Percentiles rank a stretch among this genome's conserved stretches.
Evolutionary conservation across 2,329 filamentous ascomycete species (phyloP).

Genomic region (Aspergillus sp.): DNA sequence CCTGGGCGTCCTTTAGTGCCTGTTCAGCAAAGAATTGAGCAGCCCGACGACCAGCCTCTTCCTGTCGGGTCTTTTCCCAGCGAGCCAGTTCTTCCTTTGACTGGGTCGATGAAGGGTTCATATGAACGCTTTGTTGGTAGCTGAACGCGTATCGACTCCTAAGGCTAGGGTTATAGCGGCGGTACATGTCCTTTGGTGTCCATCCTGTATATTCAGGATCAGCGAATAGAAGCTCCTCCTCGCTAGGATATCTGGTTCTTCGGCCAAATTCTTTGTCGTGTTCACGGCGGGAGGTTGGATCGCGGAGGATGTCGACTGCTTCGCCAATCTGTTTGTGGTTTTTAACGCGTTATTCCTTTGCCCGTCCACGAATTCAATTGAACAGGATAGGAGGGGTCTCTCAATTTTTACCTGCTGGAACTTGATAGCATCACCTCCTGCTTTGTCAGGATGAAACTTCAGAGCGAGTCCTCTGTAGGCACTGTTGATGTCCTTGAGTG

Average conservation of each 20-base stretch:
- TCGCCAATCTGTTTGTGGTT: slow-evolving; percentile 31
- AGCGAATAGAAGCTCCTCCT: background rate
- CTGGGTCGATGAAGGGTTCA: slow-evolving; percentile 25
- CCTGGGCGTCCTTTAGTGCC: background rate
- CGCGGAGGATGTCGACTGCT: slow-evolving; percentile 35
- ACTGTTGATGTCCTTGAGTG: slow-evolving; percentile 31
- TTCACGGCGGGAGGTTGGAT: slow-evolving; percentile 21
- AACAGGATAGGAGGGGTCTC: background rate
- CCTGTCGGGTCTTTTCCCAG: slow-evolving; percentile 2
- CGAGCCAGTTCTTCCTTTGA: slow-evolving; percentile 22
- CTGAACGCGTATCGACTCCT: slow-evolving; percentile 29
- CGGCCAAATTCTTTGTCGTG: slow-evolving; percentile 23
- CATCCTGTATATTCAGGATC: slow-evolving; percentile 11
- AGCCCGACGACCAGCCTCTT: slow-evolving; percentile 9
- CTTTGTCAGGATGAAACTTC: slow-evolving; percentile 36
- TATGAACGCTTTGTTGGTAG: slow-evolving; percentile 30
- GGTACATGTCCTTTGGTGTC: slow-evolving; percentile 8
- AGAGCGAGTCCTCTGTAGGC: slow-evolving; percentile 37
- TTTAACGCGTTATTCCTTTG: background rate
- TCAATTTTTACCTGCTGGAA: slow-evolving; percentile 2
- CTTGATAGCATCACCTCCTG: slow-evolving; percentile 14
- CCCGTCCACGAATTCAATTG: background rate
- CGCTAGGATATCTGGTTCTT: background rate
- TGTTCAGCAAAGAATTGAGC: slow-evolving; percentile 7
- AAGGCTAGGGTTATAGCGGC: background rate